phyloP scores from a whole-genome alignment of 129 eudicot species.

The Escallonia rubra region DNA sequence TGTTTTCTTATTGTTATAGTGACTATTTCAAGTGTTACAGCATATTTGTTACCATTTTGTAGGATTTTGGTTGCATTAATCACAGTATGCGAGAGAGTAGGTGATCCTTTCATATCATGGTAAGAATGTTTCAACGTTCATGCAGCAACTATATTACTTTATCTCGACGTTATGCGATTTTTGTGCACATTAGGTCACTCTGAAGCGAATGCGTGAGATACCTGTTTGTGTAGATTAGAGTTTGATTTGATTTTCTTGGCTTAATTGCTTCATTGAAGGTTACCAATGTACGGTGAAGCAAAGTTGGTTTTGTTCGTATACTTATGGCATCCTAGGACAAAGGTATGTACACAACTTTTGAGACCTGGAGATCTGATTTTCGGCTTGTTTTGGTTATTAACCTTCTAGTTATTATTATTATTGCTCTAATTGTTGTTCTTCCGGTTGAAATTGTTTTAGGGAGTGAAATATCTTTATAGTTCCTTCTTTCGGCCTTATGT shows the following conservation, averaged over 20 bases:
- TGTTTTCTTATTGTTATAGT: not conserved
- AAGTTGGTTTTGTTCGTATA: constrained; percentile 22
- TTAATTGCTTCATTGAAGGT: constrained; percentile 14
- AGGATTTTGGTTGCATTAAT: constrained; percentile 30
- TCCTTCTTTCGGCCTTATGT: constrained; percentile 8
- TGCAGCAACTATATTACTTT: not conserved
- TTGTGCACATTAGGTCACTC: not conserved
- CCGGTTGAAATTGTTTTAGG: constrained; percentile 3
- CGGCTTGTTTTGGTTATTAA: not conserved
- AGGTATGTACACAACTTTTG: not conserved
- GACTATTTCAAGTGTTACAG: not conserved
- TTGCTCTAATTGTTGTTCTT: not conserved
- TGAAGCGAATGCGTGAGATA: no score
- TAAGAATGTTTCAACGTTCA: not conserved
- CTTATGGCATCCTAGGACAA: constrained; percentile 28
- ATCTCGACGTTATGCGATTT: not conserved
- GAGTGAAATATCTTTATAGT: constrained; percentile 3
- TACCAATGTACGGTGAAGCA: constrained; percentile 35
- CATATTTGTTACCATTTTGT: not conserved
- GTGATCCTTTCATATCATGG: constrained; percentile 24
- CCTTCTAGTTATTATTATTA: not conserved
- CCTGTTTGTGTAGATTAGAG: no score
- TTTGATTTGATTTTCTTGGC: not conserved
- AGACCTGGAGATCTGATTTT: not conserved
- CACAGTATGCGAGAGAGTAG: constrained; percentile 19